Base-by-base conservation (phyloP, 2,329 filamentous ascomycete species). In the Colletotrichum plurivorum region DNA sequence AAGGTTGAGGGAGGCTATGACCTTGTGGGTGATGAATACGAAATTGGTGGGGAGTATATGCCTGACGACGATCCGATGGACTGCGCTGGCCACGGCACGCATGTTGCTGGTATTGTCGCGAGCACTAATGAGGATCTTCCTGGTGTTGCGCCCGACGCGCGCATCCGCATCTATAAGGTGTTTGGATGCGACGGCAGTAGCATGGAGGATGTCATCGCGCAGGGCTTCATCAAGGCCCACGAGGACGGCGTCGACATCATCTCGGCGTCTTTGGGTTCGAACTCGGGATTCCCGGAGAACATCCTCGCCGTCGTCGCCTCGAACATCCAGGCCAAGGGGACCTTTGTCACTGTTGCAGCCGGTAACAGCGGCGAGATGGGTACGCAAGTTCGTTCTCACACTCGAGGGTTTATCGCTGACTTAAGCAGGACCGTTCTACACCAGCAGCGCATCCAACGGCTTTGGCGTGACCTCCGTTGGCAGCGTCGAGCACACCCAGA, bases 1-100 rank as follows among this genome's bases (percentile, higher is more conserved):
- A 78, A 85, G 46, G 80, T 88, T 13, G 77, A 79, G 15, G 80
- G 79, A 61, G 85, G 86, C 41, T 73, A 72, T 22, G 71, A 71
- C 39, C 56, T 59, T n/a, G 56, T 59, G 0, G 56, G 56, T 5
- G 56, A 59, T 10, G 27, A 39, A 6, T 59, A 59, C 18, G 27
- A 57, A 6, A 75, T 75, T 39, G 81, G 80, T 67, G 78, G 73
- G 0, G 56, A 68, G 20, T 74, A 73, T n/a, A 46, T 64, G 2
- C 82, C 83, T 0, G 81, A 82, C 45, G 60, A 73, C 1, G 82
- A 85, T 60, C 84, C 84, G 12, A 78, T 77, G 36, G 77, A 81
- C 59, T 77, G 78, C 62, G 79, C 78, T 45, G 72, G 73, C 1
- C 73, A 57, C 0, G 55, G 55, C 0, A 57, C 55, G 6, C 55